Percentiles rank a stretch among this genome's conserved stretches.
Conservation (phyloP, 2,329 filamentous ascomycete genomes). For the Exophiala lecanii-corni region DNA sequence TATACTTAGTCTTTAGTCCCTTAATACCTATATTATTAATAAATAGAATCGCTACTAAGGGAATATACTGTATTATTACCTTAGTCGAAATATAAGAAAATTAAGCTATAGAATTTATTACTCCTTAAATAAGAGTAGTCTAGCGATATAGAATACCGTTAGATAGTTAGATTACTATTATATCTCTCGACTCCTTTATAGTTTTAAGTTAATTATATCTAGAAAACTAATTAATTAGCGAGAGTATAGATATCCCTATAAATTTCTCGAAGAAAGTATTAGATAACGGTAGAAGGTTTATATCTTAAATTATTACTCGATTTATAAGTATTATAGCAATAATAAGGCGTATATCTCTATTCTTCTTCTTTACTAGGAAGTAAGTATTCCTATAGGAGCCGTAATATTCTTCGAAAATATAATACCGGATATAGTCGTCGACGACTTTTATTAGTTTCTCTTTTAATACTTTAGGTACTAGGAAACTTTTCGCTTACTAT, state of each 20-base stretch:
- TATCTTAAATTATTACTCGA: neutral
- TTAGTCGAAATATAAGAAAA: neutral
- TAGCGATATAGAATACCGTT: too few species aligned
- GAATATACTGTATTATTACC: neutral
- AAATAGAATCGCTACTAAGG: neutral
- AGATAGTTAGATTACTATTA: too few species aligned
- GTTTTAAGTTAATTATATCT: neutral
- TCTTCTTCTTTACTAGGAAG: neutral
- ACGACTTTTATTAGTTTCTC: neutral
- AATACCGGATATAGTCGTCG: neutral
- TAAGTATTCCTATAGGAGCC: neutral
- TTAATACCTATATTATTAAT: constrained; percentile 1
- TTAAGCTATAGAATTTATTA: neutral
- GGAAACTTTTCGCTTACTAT: constrained; percentile 1
- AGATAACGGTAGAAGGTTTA: neutral
- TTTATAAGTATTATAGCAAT: neutral
- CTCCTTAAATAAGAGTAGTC: neutral
- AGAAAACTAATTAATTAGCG: constrained; percentile 1
- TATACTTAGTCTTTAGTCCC: constrained; percentile 1
- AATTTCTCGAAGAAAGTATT: neutral
- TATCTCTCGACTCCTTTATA: neutral
- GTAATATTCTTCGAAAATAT: neutral
- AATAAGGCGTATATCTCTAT: neutral
- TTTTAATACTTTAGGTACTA: neutral
- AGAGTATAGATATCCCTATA: neutral